Base-by-base conservation (phyloP, 176 grass and related monocot species). In the Aegilops bicornis region DNA sequence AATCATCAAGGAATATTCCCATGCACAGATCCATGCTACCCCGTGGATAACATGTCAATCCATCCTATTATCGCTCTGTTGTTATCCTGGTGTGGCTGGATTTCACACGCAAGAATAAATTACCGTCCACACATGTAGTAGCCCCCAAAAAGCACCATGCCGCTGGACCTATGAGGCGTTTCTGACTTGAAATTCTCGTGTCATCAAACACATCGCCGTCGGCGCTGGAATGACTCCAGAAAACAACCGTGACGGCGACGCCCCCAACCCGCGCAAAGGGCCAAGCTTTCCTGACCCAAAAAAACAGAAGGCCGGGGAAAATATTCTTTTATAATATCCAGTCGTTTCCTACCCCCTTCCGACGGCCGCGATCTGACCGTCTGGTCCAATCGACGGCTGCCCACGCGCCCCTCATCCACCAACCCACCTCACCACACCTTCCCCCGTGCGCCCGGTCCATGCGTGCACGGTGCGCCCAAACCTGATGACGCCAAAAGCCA, bases 261-360 rank as follows among this genome's bases (percentile, higher is more conserved):
- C 82, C 70, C 72, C 39, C 61, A 77, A 30, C 83, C n/a, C 39
- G 27, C 32, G 43, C 69, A 81, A 76, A 66, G 54, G 22, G 82
- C 69, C 87, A 85, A 30, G 4, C 12, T 77, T 16, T 16, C 19
- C 0, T 16, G 20, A 22, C 3, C 12, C 33, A 78, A 56, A 30
- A 36, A 20, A 36, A 36, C 64, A 72, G 64, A 69, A 1, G 12
- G 58, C 5, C 0, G 19, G 5, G 5, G 2, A n/a, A 3, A 88
- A 82, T 63, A 80, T n/a, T 85, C 43, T 37, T 47, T n/a, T 48
- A 79, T 89, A 72, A 84, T 71, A 85, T 77, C 82, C 79, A 92
- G 68, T 92, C 88, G 74, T 95, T 89, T 86, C 90, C 86, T 92
- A 91, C 73, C 91, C 89, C 32, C 80, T 89, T 91, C 87, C 73